Conservation (phyloP, 129 eudicot genomes). For the Artemisia argyi region DNA sequence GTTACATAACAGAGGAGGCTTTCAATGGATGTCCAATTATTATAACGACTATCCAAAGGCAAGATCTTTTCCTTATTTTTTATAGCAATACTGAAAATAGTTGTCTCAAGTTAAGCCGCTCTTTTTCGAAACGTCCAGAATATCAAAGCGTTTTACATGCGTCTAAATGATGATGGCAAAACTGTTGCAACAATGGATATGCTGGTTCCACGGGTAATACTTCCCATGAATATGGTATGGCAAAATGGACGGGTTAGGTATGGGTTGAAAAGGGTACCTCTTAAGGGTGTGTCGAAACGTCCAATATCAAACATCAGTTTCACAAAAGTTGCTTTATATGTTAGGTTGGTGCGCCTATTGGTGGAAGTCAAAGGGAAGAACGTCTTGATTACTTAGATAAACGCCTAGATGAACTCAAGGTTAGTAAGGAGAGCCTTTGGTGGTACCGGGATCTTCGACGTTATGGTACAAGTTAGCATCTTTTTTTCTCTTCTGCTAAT, state of each 20-base stretch:
- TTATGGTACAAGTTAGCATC: conserved; percentile 81
- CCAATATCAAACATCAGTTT: neutral
- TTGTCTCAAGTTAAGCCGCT: neutral
- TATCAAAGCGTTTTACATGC: conserved; percentile 97
- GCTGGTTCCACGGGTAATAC: conserved; percentile 92
- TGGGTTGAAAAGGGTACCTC: neutral
- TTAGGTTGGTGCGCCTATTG: conserved; percentile 98
- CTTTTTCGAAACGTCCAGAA: conserved; percentile 48
- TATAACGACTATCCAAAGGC: conserved; percentile 96
- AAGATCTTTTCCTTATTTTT: conserved; percentile 1
- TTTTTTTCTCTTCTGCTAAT: conserved; percentile 14
- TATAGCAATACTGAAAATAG: neutral
- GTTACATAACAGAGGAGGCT: conserved; percentile 86
- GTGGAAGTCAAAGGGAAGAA: conserved; percentile 99
- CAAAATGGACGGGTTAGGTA: conserved; percentile 2
- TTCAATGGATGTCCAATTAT: conserved; percentile 94
- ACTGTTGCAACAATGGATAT: conserved; percentile 99
- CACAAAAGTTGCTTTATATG: conserved; percentile 2
- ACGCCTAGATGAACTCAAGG: conserved; percentile 76
- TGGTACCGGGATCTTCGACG: conserved; percentile 99
- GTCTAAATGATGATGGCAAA: conserved; percentile 90
- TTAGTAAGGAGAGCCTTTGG: conserved; percentile 88
- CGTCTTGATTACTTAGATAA: conserved; percentile 75
- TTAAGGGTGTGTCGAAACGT: neutral
- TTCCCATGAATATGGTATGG: neutral